Conservation (phyloP, 805 yeast genomes). For the Kuraishia capsulata region DNA sequence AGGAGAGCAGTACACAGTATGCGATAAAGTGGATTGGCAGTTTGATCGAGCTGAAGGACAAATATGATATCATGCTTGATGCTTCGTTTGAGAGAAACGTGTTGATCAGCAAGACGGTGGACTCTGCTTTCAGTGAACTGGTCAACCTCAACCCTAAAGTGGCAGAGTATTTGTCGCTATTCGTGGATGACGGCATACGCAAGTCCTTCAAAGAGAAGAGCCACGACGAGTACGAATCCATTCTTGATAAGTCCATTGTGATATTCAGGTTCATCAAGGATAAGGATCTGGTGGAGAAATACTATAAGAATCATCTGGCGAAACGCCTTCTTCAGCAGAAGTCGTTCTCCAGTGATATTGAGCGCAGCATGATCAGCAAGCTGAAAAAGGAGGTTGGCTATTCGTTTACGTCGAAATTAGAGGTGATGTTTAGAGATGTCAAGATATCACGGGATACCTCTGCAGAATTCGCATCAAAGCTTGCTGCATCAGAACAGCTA, state of each 20-base stretch:
- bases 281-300: conserved; percentile 78
- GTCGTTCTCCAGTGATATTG: conserved; percentile 47
- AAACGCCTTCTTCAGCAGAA: conserved; percentile 54
- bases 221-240: conserved; percentile 33
- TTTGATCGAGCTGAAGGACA: conserved; percentile 40
- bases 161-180: conserved; percentile 49
- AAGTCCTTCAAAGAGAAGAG: conserved; percentile 37
- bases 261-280: conserved; percentile 66
- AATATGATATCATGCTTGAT: conserved; percentile 38
- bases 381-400: conserved; percentile 73
- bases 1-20: conserved; percentile 33
- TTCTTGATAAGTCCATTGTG: conserved; percentile 45
- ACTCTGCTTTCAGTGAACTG: conserved; percentile 52
- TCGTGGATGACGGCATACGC: conserved; percentile 47
- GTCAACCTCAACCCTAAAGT: conserved; percentile 40
- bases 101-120: conserved; percentile 43
- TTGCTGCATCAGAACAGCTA: conserved; percentile 10
- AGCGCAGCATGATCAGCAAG: conserved; percentile 56
- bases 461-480: conserved; percentile 23
- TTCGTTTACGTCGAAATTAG: conserved; percentile 68
- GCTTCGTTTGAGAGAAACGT: conserved; percentile 40
- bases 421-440: conserved; percentile 83
- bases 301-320: conserved; percentile 80
- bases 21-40: conserved; percentile 65
- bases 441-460: conserved; percentile 43